Evolutionary conservation across 139 green algal species (phyloP), one percentile per base, ranked within the genome.

Genomic region (Micractinium conductrix): DNA sequence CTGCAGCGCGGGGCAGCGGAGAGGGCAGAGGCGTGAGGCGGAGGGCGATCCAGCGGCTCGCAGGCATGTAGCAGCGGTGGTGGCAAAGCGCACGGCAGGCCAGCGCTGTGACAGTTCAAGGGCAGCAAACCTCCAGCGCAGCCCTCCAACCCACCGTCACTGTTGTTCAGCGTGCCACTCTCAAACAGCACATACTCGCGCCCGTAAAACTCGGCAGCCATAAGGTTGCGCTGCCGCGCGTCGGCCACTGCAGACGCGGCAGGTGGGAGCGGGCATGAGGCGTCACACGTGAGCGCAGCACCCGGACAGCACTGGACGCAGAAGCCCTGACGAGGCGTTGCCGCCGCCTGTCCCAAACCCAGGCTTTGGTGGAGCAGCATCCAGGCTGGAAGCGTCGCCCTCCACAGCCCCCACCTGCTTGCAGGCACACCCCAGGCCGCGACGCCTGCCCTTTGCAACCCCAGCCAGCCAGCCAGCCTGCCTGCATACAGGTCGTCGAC

Each of bases 151-250:
- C 9, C 58, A 82, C 76, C 76, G 38, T 82, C 45, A 6, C 58
- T 71, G 42, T 87, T 84, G 65, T 88, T 84, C 58, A 85, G 62
- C 38, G 58, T 70, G 4, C 93, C 80, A 43, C 90, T 87, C 63
- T 86, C 88, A 81, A 98, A 95, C 38, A 98, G 85, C 16, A 85
- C 81, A 67, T 92, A 96, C 87, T 98, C 95, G 43, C 89, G 91
- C 48, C 80, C 80, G 9, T 85, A 85, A 22, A 85, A 85, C 67
- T 85, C 80, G 22, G 94, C 90, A 28, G 93, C 93, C 89, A 97
- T 87, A 19, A 86, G 79, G 79, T 95, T 95, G 67, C 91, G 89
- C 83, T 92, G 88, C 48, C 80, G 12, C 1, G 85, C 76, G 28
- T 81, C 84, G 24, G 88, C 89, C 2, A 87, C 88, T 60, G 78